Percentiles rank a stretch among this genome's conserved stretches.
Conservation (phyloP, 108 stramenopile species). For the Cyclotella cryptica region DNA sequence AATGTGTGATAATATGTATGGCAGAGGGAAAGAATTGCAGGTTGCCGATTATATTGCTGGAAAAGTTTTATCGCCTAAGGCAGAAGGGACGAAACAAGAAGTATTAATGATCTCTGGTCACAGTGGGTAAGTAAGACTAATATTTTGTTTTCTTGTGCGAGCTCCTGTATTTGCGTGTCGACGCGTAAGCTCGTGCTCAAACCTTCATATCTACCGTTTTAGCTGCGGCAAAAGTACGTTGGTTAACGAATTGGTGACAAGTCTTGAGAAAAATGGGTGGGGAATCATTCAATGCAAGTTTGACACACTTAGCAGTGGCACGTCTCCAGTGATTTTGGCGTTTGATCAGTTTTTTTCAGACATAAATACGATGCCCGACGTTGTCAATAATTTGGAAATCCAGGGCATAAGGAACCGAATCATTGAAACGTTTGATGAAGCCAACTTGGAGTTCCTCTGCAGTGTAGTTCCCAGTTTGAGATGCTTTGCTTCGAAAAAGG, state of each 20-base stretch:
- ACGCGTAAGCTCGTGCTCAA: no score
- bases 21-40: slow-evolving; percentile 11
- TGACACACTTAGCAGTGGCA: neutral
- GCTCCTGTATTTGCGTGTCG: no score
- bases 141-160: no score
- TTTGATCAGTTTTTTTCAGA: slow-evolving; percentile 21
- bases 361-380: neutral
- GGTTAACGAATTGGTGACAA: neutral
- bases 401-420: neutral
- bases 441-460: neutral
- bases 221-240: slow-evolving; percentile 11
- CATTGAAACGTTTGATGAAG: neutral
- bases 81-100: neutral
- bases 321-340: neutral
- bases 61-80: neutral
- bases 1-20: slow-evolving; percentile 5
- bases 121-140: neutral
- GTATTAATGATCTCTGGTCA: neutral
- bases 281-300: slow-evolving; percentile 15
- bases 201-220: neutral
- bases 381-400: neutral
- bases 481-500: neutral
- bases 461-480: slow-evolving; percentile 6
- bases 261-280: slow-evolving; percentile 15
- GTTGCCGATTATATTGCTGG: neutral